Conservation (phyloP, 345 rosid species). For the Hypericum perforatum region DNA sequence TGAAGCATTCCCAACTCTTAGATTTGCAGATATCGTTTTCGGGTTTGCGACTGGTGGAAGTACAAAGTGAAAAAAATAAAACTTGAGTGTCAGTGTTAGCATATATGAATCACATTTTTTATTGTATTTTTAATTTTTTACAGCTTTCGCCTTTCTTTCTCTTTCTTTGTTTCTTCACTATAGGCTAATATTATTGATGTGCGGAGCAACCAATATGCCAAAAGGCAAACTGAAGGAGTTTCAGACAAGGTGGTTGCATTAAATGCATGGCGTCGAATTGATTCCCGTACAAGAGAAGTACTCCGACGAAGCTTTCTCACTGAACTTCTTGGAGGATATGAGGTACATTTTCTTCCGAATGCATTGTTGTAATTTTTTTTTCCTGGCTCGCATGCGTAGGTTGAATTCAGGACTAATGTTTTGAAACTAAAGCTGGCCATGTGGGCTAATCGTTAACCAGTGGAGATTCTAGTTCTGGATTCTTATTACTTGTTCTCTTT, state of each 20-base stretch:
- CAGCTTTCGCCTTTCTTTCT: too few species aligned
- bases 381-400: not conserved
- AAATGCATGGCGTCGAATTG: constrained; percentile 77
- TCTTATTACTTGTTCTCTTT: not conserved
- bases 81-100: too few species aligned
- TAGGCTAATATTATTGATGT: constrained; percentile 59
- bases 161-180: constrained; percentile 10
- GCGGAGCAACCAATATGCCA: constrained; percentile 29
- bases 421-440: too few species aligned
- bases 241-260: constrained; percentile 57
- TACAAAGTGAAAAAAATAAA: too few species aligned
- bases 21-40: not conserved
- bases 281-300: constrained; percentile 79
- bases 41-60: too few species aligned
- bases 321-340: constrained; percentile 67
- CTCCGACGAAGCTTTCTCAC: constrained; percentile 83
- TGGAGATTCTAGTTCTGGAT: too few species aligned
- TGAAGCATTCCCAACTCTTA: constrained; percentile 8
- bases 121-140: not conserved
- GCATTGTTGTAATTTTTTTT: not conserved
- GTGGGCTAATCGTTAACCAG: too few species aligned
- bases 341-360: constrained; percentile 30
- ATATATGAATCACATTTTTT: not conserved
- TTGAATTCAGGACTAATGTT: too few species aligned
- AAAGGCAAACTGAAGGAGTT: constrained; percentile 49